A percentile compares a stretch with the other conserved stretches of the same genome.
phyloP scores from a whole-genome alignment of 164 flowering plant species.

The Stephania cephalantha region DNA sequence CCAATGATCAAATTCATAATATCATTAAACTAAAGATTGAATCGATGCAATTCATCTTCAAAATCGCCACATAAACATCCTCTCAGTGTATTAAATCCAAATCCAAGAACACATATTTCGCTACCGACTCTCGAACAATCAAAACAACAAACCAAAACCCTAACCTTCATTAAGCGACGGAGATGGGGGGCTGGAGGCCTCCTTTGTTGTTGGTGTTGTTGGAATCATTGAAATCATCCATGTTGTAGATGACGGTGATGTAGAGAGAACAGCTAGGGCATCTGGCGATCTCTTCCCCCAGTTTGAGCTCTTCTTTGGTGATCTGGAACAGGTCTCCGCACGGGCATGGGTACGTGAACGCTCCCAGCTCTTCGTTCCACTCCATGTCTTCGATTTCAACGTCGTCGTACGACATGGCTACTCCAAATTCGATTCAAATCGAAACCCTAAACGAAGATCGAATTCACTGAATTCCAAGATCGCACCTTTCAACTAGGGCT shows the following conservation, averaged over 20 bases:
- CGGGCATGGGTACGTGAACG: slow-evolving; percentile 88
- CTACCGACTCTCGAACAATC: neutral
- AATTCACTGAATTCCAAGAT: no score
- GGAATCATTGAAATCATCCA: slow-evolving; percentile 57
- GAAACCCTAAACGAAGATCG: no score
- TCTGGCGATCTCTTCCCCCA: slow-evolving; percentile 90
- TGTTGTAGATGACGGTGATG: slow-evolving; percentile 80
- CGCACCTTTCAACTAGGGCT: no score
- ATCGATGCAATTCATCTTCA: neutral
- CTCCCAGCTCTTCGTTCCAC: slow-evolving; percentile 79
- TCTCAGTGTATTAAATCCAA: no score
- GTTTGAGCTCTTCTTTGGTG: slow-evolving; percentile 63
- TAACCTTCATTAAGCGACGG: slow-evolving; percentile 43
- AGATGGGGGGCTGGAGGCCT: slow-evolving; percentile 30
- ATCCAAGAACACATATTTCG: neutral
- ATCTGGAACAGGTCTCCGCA: slow-evolving; percentile 96
- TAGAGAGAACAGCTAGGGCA: slow-evolving; percentile 97
- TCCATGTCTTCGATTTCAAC: slow-evolving; percentile 99
- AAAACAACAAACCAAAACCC: neutral
- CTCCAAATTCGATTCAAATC: neutral
- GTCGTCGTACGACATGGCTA: slow-evolving; percentile 87
- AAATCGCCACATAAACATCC: no score
- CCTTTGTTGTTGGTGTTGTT: slow-evolving; percentile 25
- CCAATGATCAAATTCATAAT: no score
- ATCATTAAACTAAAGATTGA: neutral